Evolutionary conservation across 176 grass and related monocot species (phyloP).

Genomic region (Secale cereale): DNA sequence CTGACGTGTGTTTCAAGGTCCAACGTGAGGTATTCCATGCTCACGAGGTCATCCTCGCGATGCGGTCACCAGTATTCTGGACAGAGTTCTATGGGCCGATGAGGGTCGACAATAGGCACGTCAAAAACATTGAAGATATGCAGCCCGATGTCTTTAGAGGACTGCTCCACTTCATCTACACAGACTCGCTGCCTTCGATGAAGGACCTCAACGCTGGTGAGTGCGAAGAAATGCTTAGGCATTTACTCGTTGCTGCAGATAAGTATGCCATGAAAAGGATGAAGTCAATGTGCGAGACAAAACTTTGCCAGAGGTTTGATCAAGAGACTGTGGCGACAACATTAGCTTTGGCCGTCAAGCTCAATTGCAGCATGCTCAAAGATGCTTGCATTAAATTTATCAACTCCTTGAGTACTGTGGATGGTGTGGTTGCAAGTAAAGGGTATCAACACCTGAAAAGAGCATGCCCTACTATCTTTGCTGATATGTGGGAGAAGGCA

Average conservation of each 20-base stretch:
- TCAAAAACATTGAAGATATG: neutral
- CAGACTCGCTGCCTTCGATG: neutral
- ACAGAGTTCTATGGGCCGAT: neutral
- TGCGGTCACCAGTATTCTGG: neutral
- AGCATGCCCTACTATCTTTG: neutral
- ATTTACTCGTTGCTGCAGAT: neutral
- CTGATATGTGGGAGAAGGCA: neutral
- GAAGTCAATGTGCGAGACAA: neutral
- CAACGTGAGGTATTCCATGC: neutral
- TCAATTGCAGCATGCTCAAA: neutral
- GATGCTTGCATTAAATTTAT: neutral
- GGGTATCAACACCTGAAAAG: neutral
- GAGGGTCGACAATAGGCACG: neutral
- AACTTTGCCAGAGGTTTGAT: neutral
- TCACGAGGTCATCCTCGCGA: neutral
- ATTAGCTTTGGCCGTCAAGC: neutral
- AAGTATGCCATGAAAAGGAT: neutral
- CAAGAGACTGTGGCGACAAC: neutral
- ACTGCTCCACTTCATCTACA: neutral
- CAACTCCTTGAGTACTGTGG: neutral
- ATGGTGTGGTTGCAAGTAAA: neutral
- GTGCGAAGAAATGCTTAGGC: neutral
- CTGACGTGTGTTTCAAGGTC: neutral
- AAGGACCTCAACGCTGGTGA: neutral
- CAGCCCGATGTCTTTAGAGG: neutral